phyloP scores from a whole-genome alignment of 2,329 filamentous ascomycete species.

The Periconia macrospinosa region DNA sequence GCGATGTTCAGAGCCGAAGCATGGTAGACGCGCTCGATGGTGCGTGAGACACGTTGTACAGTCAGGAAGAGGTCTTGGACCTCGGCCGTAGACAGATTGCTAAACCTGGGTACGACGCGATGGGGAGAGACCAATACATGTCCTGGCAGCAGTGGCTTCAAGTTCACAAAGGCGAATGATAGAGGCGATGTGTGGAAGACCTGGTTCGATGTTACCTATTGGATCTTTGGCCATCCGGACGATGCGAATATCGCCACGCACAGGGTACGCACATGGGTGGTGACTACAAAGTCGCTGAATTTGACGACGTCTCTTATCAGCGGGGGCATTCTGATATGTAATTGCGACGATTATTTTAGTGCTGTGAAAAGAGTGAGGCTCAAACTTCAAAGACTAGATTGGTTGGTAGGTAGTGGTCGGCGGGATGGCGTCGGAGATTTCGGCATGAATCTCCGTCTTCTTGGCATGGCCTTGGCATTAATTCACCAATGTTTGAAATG shows the following conservation, averaged over 20 bases:
- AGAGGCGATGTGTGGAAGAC: constrained; percentile 82
- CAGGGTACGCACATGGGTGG: constrained; percentile 42
- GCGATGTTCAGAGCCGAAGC: constrained; percentile 87
- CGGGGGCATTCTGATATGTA: constrained; percentile 33
- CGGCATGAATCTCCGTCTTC: not conserved
- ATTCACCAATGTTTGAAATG: no score
- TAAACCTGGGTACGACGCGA: constrained; percentile 68
- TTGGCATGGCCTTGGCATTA: no score
- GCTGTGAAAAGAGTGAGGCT: not conserved
- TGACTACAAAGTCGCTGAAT: constrained; percentile 50
- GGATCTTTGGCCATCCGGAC: constrained; percentile 5
- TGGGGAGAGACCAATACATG: constrained; percentile 89
- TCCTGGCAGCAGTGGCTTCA: constrained; percentile 90
- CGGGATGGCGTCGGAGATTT: not conserved
- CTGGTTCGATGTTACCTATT: constrained; percentile 48
- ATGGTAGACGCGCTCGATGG: constrained; percentile 65
- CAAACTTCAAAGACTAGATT: not conserved
- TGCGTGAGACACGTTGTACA: constrained; percentile 78
- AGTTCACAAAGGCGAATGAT: constrained; percentile 88
- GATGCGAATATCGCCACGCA: not conserved
- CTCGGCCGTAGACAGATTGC: constrained; percentile 72
- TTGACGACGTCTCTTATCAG: constrained; percentile 45
- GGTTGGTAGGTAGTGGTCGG: not conserved
- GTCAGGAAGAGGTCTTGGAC: constrained; percentile 85
- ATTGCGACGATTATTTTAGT: not conserved